phyloP scores from a whole-genome alignment of 2,329 filamentous ascomycete species.

The Colletotrichum phormii region DNA sequence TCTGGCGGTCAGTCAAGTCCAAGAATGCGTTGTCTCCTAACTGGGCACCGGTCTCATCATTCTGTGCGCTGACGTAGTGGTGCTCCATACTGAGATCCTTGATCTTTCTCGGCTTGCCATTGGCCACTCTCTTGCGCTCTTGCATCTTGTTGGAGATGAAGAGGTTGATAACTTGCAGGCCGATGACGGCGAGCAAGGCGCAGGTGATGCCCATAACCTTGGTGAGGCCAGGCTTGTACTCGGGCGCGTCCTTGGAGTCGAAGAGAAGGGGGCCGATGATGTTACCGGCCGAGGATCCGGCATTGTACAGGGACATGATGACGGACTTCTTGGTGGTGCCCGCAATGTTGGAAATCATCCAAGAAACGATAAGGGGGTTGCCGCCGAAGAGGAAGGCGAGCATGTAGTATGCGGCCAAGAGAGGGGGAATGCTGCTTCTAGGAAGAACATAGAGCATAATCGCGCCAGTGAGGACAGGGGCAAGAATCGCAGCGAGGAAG shows the following conservation, averaged over 20 bases:
- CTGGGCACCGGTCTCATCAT: slow-evolving; percentile 41
- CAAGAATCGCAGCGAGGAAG: slow-evolving; percentile 63
- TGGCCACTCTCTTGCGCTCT: slow-evolving; percentile 62
- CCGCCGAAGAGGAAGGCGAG: slow-evolving; percentile 74
- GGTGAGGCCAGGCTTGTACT: slow-evolving; percentile 68
- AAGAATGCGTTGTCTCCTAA: slow-evolving; percentile 64
- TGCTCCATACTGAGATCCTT: slow-evolving; percentile 69
- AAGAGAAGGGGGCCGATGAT: slow-evolving; percentile 76
- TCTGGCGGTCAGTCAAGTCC: slow-evolving; percentile 73
- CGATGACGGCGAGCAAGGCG: slow-evolving; percentile 50
- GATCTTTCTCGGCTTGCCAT: slow-evolving; percentile 71
- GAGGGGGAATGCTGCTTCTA: slow-evolving; percentile 52
- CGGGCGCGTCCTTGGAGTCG: slow-evolving; percentile 65
- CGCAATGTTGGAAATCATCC: slow-evolving; percentile 77
- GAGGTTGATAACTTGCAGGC: slow-evolving; percentile 19
- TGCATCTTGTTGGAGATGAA: slow-evolving; percentile 62
- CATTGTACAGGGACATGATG: slow-evolving; percentile 73
- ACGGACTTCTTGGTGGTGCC: slow-evolving; percentile 76
- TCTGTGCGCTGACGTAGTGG: slow-evolving; percentile 52
- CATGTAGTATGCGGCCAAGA: slow-evolving; percentile 73
- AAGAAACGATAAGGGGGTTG: slow-evolving; percentile 74
- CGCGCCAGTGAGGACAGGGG: slow-evolving; percentile 71
- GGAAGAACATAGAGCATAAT: slow-evolving; percentile 65
- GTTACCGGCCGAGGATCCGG: slow-evolving; percentile 71
- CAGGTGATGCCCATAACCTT: slow-evolving; percentile 66